Evolutionary conservation across 495 filamentous ascomycete species (phyloP), one percentile per base, ranked within the genome.

Genomic region (Copromyces sp.): DNA sequence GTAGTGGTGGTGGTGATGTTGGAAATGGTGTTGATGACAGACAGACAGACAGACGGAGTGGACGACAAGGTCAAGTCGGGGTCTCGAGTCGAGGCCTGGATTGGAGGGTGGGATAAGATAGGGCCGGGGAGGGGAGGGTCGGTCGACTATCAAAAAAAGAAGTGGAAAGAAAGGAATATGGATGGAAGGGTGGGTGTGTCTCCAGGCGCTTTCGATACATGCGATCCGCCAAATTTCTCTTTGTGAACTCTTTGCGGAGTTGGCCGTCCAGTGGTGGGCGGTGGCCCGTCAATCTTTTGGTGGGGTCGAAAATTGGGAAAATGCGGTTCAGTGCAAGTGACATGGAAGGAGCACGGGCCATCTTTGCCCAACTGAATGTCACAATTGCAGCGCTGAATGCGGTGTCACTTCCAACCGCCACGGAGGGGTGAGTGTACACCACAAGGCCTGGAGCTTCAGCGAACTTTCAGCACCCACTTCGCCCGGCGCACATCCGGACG

Each of bases 291-390:
- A 74, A 75, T 78, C 74, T 78, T 78, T 61, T 80, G 75, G 79
- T 80, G 79, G 79, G 79, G 79, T 80, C 76, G 75, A 80, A 80
- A 80, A 74, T 79, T 78, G 77, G 73, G 69, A 79, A 79, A 77
- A 44, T 77, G 76, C 74, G 73, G 53, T 72, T 24, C 59, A 65
- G 47, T 69, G 68, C 71, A 53, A 47, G 73, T 68, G 72, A 70
- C 68, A n/a, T n/a, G n/a, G n/a, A 16, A 40, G 11, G 53, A 45
- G 47, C 42, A 38, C 61, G 61, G 12, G 17, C 16, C 35, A n/a
- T n/a, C n/a, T n/a, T n/a, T n/a, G n/a, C n/a, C n/a, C n/a, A n/a
- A n/a, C n/a, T n/a, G n/a, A 68, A 24, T 24, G n/a, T 29, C 65
- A 24, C 24, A 39, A 44, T 70, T 40, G 68, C 12, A 61, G 53